These are phyloP conservation scores for Kodamaea hsintzibuensis DNA, from an alignment of 805 yeast species.

Conservation along the genomic window DNA sequence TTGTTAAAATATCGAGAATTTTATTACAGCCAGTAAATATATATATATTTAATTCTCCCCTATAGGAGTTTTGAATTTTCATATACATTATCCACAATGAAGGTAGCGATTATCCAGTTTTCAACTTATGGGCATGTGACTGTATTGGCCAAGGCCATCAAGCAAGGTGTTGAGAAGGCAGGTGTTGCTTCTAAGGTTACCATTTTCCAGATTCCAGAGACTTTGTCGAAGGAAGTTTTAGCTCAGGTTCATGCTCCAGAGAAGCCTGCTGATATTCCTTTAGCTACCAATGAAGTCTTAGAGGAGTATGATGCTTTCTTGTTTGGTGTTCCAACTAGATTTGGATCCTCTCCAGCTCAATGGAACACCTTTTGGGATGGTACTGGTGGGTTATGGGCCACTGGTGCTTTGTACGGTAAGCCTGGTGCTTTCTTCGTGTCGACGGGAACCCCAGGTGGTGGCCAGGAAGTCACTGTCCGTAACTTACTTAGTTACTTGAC, in stretches of 20 bases:
- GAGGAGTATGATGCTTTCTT: slow-evolving; percentile 68
- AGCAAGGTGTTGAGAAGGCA: slow-evolving; percentile 66
- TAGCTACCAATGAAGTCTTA: slow-evolving; percentile 58
- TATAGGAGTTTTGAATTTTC: not conserved
- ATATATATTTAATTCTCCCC: not conserved
- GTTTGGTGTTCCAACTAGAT: slow-evolving; percentile 82
- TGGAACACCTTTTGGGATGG: slow-evolving; percentile 74
- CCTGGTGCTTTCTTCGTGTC: slow-evolving; percentile 71
- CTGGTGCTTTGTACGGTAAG: slow-evolving; percentile 69
- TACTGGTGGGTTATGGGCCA: slow-evolving; percentile 77
- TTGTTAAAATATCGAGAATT: too few species aligned
- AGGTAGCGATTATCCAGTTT: slow-evolving; percentile 76
- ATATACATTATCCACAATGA: slow-evolving; percentile 26
- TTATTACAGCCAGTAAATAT: not conserved
- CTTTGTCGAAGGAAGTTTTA: slow-evolving; percentile 64
- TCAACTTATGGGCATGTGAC: slow-evolving; percentile 80
- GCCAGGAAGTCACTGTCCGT: slow-evolving; percentile 72
- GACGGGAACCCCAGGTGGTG: slow-evolving; percentile 76
- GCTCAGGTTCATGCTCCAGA: slow-evolving; percentile 64
- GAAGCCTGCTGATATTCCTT: slow-evolving; percentile 54
- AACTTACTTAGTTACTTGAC: slow-evolving; percentile 57
- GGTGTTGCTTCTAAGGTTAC: slow-evolving; percentile 62
- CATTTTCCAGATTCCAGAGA: slow-evolving; percentile 80
- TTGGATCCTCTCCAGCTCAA: slow-evolving; percentile 74
- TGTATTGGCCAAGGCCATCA: slow-evolving; percentile 64